Evolutionary conservation across 2,329 filamentous ascomycete species (phyloP).

Genomic region (Fusarium avenaceum): DNA sequence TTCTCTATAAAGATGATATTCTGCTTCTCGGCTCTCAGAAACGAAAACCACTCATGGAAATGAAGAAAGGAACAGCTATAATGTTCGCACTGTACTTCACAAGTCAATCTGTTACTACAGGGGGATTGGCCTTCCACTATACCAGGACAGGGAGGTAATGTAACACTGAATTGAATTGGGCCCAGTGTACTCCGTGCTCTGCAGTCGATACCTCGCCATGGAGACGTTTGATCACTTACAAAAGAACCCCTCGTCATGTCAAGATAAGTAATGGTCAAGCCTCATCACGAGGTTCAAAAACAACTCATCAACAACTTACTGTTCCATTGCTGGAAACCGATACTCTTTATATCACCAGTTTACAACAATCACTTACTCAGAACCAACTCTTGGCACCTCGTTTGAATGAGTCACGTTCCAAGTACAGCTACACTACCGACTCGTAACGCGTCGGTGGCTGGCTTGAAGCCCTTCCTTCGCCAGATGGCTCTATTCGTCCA

Average conservation of each 20-base stretch:
- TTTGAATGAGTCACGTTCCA: constrained; percentile 14
- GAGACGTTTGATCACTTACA: constrained; percentile 13
- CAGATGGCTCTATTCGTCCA: constrained; percentile 6
- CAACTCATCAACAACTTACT: not conserved
- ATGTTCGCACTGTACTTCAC: constrained; percentile 27
- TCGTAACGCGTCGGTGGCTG: constrained; percentile 37
- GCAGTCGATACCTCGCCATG: not conserved
- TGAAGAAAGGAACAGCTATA: constrained; percentile 2
- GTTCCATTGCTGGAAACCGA: not conserved
- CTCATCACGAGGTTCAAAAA: not conserved
- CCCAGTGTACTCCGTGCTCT: constrained; percentile 1
- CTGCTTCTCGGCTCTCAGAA: constrained; percentile 1
- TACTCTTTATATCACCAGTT: not conserved
- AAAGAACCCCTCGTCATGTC: constrained; percentile 1
- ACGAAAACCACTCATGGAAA: not conserved
- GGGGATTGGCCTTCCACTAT: constrained; percentile 30
- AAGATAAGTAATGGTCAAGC: constrained; percentile 3
- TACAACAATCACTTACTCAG: not conserved
- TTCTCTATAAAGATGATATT: no score
- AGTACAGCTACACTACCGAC: constrained; percentile 8
- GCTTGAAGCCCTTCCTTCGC: constrained; percentile 17
- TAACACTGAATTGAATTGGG: constrained; percentile 9
- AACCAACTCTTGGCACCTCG: constrained; percentile 3
- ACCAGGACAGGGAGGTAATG: constrained; percentile 12
- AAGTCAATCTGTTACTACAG: constrained; percentile 26